These are phyloP conservation scores for Beta vulgaris DNA, from an alignment of 148 eudicot genomes.

Conservation along the genomic window DNA sequence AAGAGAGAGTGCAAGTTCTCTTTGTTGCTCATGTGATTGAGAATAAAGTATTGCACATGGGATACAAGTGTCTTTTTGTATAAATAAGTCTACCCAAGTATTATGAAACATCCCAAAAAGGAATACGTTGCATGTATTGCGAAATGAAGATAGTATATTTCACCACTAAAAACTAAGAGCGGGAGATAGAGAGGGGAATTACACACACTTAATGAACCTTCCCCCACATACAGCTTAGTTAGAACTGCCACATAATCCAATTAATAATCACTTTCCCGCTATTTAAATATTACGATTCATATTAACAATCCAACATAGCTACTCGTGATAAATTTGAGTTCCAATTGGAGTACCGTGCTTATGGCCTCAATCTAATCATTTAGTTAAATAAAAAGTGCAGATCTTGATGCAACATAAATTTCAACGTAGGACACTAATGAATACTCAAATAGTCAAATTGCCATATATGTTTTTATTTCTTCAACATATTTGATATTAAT, in stretches of 20 bases:
- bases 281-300: not conserved
- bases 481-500: not conserved
- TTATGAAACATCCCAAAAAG: too few relatives aligned
- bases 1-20: too few relatives aligned
- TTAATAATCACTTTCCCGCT: not conserved
- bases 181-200: not conserved
- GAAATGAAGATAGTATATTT: too few relatives aligned
- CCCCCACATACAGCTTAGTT: not conserved
- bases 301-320: not conserved
- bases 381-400: not conserved
- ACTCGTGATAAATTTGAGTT: not conserved
- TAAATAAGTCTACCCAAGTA: too few relatives aligned
- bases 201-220: not conserved
- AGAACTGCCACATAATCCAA: not conserved
- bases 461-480: too few relatives aligned
- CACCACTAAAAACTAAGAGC: not conserved
- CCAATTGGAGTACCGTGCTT: not conserved
- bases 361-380: not conserved
- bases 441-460: too few relatives aligned
- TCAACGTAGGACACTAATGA: not conserved
- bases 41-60: too few relatives aligned
- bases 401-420: not conserved
- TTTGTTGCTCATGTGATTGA: too few relatives aligned
- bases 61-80: too few relatives aligned
- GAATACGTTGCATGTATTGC: too few relatives aligned